These are phyloP conservation scores for Euphorbia celastroides DNA, from an alignment of 441 rosid genomes.

Conservation along the genomic window DNA sequence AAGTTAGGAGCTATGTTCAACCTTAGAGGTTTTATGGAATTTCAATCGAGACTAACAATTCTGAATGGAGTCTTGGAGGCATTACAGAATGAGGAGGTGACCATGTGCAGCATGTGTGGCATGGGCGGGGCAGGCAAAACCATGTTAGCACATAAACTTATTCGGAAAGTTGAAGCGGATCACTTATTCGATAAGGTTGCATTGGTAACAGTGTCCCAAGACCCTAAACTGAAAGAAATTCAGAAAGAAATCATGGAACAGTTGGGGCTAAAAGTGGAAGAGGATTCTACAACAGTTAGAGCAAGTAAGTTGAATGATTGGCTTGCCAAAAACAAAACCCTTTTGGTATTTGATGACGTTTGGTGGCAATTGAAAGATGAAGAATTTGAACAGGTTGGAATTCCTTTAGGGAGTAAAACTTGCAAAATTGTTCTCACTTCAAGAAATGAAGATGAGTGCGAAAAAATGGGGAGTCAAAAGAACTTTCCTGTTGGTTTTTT, in stretches of 20 bases:
- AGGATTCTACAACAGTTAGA: neutral
- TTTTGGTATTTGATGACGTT: neutral
- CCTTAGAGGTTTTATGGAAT: neutral
- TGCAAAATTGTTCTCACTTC: neutral
- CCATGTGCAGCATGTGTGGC: neutral
- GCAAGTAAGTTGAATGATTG: neutral
- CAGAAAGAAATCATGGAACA: neutral
- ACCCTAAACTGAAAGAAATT: neutral
- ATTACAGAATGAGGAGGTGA: neutral
- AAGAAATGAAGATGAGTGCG: neutral
- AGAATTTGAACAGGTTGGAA: neutral
- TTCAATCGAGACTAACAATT: neutral
- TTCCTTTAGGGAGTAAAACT: neutral
- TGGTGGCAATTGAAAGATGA: neutral
- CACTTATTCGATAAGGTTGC: neutral
- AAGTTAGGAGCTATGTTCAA: neutral
- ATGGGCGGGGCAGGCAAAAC: neutral
- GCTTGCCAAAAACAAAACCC: neutral
- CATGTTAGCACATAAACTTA: neutral
- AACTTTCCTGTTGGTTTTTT: neutral
- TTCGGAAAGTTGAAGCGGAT: neutral
- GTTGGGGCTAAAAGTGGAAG: neutral
- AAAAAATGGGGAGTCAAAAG: neutral
- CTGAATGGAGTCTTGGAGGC: constrained; percentile 1
- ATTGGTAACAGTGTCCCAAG: neutral